phyloP scores from a whole-genome alignment of 2,329 filamentous ascomycete genomes.

The Ceratocystis lukuohia region DNA sequence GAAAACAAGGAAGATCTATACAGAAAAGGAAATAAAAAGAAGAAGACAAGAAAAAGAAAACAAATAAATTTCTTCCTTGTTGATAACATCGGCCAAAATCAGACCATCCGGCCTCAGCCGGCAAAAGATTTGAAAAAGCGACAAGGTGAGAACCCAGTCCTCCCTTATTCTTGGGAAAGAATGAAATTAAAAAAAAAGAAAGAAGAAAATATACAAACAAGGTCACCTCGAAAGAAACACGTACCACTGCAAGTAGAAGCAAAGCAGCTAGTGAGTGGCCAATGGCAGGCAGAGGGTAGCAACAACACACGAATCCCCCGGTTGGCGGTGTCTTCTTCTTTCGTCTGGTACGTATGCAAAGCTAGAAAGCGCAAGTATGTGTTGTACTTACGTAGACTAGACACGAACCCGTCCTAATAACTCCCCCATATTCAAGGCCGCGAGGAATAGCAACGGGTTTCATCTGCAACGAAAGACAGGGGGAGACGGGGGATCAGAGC shows the following conservation, averaged over 20 bases:
- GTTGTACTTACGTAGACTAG: background rate
- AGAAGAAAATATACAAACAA: background rate
- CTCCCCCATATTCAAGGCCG: background rate
- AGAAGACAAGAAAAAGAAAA: background rate
- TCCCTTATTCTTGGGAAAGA: background rate
- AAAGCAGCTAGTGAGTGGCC: background rate
- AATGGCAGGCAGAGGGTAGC: background rate
- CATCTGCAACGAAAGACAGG: background rate
- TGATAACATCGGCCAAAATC: too few relatives aligned
- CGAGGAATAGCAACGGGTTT: background rate
- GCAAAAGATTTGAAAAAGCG: too few relatives aligned
- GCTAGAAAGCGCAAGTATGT: background rate
- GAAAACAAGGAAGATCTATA: background rate
- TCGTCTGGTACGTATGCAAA: background rate
- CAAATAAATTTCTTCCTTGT: background rate
- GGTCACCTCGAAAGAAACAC: background rate
- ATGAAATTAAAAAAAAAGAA: background rate
- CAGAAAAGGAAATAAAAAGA: background rate
- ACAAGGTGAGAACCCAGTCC: too few relatives aligned
- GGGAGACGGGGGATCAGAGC: background rate
- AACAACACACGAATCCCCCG: too few relatives aligned
- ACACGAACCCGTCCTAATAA: background rate
- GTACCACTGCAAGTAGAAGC: background rate
- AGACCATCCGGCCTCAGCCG: too few relatives aligned
- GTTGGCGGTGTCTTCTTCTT: too few relatives aligned